Evolutionary conservation across 2,329 filamentous ascomycete genomes (phyloP).

Genomic region (Lasiodiplodia hormozganensis): DNA sequence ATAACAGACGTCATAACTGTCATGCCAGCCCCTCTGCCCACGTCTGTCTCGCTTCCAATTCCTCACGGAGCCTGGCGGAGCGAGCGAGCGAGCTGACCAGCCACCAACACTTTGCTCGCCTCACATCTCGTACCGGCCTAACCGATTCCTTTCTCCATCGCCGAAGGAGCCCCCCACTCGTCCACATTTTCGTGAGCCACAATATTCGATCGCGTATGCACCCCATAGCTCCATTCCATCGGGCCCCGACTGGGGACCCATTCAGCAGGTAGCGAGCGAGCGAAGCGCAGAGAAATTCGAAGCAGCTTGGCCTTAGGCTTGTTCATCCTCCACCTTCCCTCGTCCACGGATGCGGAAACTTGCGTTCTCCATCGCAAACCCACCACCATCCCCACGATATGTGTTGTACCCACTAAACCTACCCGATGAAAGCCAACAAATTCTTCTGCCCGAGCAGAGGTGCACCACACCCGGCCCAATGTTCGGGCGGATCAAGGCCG

Average conservation of each 20-base stretch:
- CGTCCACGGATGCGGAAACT: background rate
- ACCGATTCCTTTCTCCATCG: background rate
- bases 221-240: background rate
- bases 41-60: background rate
- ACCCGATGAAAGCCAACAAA: background rate
- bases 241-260: background rate
- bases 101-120: background rate
- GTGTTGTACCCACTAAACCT: background rate
- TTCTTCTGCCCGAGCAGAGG: background rate
- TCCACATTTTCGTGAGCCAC: slow-evolving; percentile 3
- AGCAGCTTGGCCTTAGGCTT: background rate
- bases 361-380: background rate
- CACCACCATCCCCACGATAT: background rate
- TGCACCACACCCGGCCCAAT: background rate
- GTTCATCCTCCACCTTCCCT: background rate
- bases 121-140: background rate
- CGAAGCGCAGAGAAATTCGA: background rate
- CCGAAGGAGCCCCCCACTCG: background rate
- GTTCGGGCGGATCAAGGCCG: background rate
- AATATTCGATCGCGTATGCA: background rate
- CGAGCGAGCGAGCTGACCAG: background rate
- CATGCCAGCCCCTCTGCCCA: background rate
- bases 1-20: background rate
- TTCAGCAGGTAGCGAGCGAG: background rate
- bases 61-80: background rate